These are phyloP conservation scores for Ramularia collo-cygni DNA, from an alignment of 2,329 filamentous ascomycete species.

Conservation along the genomic window DNA sequence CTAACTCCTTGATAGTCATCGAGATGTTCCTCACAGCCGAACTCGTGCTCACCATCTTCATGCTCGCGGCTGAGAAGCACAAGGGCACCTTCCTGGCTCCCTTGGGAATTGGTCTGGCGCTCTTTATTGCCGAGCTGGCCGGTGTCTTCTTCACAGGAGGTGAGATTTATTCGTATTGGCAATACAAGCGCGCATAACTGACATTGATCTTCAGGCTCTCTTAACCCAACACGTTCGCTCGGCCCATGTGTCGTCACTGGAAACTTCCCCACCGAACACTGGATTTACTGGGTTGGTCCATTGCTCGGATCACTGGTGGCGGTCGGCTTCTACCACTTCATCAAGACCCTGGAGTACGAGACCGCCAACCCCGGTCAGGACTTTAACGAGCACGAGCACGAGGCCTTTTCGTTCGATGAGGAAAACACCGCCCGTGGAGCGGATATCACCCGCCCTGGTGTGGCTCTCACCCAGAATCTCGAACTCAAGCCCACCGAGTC, in stretches of 20 bases:
- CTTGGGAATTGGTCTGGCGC: constrained; percentile 34
- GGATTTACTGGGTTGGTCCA: constrained; percentile 48
- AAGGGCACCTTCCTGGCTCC: constrained; percentile 37
- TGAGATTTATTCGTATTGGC: too few relatives aligned
- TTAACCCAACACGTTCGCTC: constrained; percentile 46
- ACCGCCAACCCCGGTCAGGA: constrained; percentile 45
- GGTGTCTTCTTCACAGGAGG: constrained; percentile 43
- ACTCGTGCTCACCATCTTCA: constrained; percentile 45
- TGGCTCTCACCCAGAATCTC: too few relatives aligned
- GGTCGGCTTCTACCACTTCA: constrained; percentile 43
- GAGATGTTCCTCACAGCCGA: constrained; percentile 46
- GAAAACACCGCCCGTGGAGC: constrained; percentile 24
- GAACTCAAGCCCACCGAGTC: neutral
- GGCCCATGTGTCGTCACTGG: constrained; percentile 41
- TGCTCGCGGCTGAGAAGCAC: constrained; percentile 38
- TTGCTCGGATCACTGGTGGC: constrained; percentile 40
- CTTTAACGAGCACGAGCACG: constrained; percentile 38
- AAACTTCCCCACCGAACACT: constrained; percentile 40
- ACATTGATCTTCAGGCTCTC: constrained; percentile 26
- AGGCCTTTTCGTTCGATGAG: constrained; percentile 31
- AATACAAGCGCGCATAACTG: too few relatives aligned
- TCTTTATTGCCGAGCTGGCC: constrained; percentile 41
- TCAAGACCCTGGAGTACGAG: constrained; percentile 46
- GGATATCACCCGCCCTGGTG: constrained; percentile 1
- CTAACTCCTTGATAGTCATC: constrained; percentile 29